phyloP scores from a whole-genome alignment of 257 asterid species.

The Primulina eburnea region DNA sequence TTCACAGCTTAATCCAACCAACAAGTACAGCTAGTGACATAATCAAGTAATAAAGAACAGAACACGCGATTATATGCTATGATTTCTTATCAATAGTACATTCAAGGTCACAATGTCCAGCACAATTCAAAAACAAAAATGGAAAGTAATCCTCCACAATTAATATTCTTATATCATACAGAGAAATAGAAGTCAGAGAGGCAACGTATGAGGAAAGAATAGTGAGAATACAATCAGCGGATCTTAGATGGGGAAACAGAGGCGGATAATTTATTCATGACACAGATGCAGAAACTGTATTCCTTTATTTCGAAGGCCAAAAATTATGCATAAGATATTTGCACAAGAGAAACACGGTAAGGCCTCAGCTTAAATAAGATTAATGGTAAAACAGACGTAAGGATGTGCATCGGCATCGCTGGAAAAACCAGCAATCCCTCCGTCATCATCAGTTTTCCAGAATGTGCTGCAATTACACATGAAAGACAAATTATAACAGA shows the following conservation, averaged over 20 bases:
- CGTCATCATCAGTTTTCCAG: constrained; percentile 89
- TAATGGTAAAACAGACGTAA: constrained; percentile 84
- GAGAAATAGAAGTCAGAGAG: neutral
- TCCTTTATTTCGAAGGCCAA: constrained; percentile 31
- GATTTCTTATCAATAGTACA: constrained; percentile 20
- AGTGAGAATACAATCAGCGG: constrained; percentile 17
- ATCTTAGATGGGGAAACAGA: constrained; percentile 21
- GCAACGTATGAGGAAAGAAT: neutral
- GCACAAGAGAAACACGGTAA: constrained; percentile 32
- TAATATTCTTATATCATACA: constrained; percentile 7
- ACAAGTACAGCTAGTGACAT: neutral
- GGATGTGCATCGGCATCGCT: constrained; percentile 75
- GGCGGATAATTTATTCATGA: constrained; percentile 29
- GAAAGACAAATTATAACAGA: constrained; percentile 24
- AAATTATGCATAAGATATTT: constrained; percentile 25
- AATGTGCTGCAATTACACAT: constrained; percentile 54
- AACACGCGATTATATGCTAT: constrained; percentile 7
- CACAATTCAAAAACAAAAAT: constrained; percentile 15
- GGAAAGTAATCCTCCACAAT: constrained; percentile 14
- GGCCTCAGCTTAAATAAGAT: constrained; percentile 53
- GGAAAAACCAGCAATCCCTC: constrained; percentile 63
- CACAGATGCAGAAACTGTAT: constrained; percentile 35
- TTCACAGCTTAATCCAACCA: neutral
- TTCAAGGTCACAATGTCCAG: constrained; percentile 14
- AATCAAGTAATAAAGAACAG: neutral